Evolutionary conservation across 108 stramenopile species (phyloP), one percentile per base, ranked within the genome.

Genomic region (Skeletonema potamos): DNA sequence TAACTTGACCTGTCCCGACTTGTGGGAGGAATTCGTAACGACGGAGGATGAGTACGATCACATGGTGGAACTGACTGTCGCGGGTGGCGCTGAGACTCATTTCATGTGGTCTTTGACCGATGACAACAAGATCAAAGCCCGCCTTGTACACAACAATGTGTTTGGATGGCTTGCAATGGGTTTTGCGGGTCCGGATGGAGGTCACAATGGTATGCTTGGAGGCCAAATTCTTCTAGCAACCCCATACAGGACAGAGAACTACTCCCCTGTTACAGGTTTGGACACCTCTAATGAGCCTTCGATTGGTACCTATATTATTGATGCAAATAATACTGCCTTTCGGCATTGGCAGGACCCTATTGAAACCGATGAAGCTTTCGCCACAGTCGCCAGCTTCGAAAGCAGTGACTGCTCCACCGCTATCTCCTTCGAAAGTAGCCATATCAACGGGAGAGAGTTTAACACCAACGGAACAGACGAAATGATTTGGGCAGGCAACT

Each of bases 271-370:
- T n/a, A 58, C 67, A 29, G 88, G 78, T 22, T 72, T 84, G 56
- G 74, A 86, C 66, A 58, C 72, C 1, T 20, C 36, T 27, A 8
- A 51, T 24, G 60, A 27, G 15, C 72, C 73, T 13, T 64, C 24
- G n/a, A 72, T 86, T 33, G 48, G 60, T 18, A 82, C 86, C 27
- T 89, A 82, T 51, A 22, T 62, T 20, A 86, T 89, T 64, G 62
- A 79, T 70, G 33, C 36, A 4, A 26, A 51, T 0, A 24, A 71
- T 12, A 60, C 82, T 12, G 30, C 88, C 11, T 89, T 89, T 67
- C 86, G 88, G 32, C 74, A 81, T 72, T 89, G 88, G 88, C n/a
- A n/a, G n/a, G n/a, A n/a, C n/a, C n/a, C n/a, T n/a, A n/a, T 33
- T 6, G 71, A 74, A 4, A 79, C 88, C 6, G 65, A 78, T 30